phyloP scores from a whole-genome alignment of 148 eudicot species.

The Camellia lanceoleosa region DNA sequence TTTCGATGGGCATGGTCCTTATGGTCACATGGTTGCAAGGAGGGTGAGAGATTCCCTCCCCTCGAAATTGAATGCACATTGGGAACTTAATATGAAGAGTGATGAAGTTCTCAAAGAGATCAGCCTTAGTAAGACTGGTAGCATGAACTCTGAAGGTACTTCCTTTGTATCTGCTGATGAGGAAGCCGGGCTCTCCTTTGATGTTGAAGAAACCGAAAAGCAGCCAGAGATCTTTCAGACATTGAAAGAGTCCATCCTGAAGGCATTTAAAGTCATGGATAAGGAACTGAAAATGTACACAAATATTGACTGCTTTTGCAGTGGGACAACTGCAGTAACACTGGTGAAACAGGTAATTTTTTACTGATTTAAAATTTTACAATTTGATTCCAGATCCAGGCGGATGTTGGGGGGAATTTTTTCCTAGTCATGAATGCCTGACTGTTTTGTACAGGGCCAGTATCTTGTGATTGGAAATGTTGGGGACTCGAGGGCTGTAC shows the following conservation, averaged over 20 bases:
- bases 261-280: conserved; percentile 90
- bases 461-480: conserved; percentile 87
- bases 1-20: conserved; percentile 95
- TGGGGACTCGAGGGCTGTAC: conserved; percentile 90
- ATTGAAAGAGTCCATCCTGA: conserved; percentile 74
- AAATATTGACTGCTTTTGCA: conserved; percentile 85
- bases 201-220: conserved; percentile 49
- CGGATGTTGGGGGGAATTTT: background rate
- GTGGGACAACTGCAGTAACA: conserved; percentile 97
- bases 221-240: conserved; percentile 60
- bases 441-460: conserved; percentile 50
- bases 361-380: background rate
- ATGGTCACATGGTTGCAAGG: conserved; percentile 93
- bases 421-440: conserved; percentile 7
- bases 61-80: conserved; percentile 64
- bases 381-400: background rate
- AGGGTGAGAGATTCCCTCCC: conserved; percentile 92
- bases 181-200: conserved; percentile 43
- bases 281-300: conserved; percentile 68
- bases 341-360: conserved; percentile 74
- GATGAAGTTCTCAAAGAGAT: conserved; percentile 66
- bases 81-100: conserved; percentile 65
- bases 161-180: conserved; percentile 58
- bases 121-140: conserved; percentile 44
- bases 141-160: conserved; percentile 56